Conservation (phyloP, 2,329 filamentous ascomycete species). For the Sclerotinia trifoliorum region DNA sequence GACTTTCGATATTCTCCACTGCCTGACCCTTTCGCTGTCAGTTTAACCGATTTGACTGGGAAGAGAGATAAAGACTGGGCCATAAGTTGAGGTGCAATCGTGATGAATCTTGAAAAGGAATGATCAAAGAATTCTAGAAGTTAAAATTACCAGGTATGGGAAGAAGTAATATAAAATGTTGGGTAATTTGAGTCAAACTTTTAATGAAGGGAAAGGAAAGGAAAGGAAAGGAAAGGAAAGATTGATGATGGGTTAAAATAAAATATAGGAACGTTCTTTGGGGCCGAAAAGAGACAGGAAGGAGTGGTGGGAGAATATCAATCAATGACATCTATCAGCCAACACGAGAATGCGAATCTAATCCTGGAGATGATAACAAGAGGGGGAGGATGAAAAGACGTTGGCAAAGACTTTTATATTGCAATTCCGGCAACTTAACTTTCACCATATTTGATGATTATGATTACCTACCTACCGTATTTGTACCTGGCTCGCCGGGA, state of each 20-base stretch:
- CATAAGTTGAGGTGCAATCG: neutral
- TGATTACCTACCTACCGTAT: too few relatives aligned
- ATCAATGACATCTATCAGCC: slow-evolving; percentile 2
- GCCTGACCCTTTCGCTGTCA: slow-evolving; percentile 15
- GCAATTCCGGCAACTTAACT: too few relatives aligned
- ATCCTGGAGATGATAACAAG: neutral
- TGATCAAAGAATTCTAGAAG: slow-evolving; percentile 9
- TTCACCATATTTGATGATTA: neutral
- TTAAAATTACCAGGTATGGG: neutral
- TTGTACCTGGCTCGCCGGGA: neutral
- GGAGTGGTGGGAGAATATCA: neutral
- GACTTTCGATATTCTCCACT: slow-evolving; percentile 8
- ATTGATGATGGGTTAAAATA: too few relatives aligned
- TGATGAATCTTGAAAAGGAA: slow-evolving; percentile 10
- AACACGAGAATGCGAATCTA: neutral
- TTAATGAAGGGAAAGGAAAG: neutral
- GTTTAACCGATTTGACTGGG: slow-evolving; percentile 15
- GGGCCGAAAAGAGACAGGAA: neutral
- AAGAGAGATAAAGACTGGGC: neutral
- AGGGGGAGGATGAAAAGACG: neutral
- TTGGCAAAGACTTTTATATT: neutral
- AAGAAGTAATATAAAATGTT: neutral
- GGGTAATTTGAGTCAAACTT: neutral
- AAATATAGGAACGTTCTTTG: neutral
- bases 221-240: neutral